Percentiles rank a stretch among this genome's conserved stretches.
Conservation (phyloP, 352 stramenopile genomes). For the Labyrinthula sp. region DNA sequence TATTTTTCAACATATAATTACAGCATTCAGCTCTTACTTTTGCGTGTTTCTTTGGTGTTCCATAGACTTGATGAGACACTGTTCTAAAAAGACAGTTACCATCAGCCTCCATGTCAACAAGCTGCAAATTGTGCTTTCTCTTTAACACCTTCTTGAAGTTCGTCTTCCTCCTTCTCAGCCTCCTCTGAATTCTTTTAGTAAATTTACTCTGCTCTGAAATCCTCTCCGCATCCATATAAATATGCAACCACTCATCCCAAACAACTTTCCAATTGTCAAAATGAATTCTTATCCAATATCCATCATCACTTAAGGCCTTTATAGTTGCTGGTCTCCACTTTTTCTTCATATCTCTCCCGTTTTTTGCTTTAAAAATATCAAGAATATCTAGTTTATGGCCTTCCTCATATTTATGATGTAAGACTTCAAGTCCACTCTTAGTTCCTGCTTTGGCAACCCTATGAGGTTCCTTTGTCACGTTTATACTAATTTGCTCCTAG, state of each 20-base stretch:
- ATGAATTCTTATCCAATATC: constrained; percentile 23
- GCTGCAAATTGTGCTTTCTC: constrained; percentile 37
- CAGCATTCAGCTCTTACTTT: constrained; percentile 65
- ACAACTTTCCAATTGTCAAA: constrained; percentile 11
- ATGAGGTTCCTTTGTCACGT: too few relatives aligned
- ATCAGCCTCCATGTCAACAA: constrained; percentile 60
- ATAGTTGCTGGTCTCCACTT: constrained; percentile 21
- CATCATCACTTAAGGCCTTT: not conserved
- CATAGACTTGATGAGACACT: constrained; percentile 84
- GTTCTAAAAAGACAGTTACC: constrained; percentile 92
- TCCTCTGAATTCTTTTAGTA: constrained; percentile 3
- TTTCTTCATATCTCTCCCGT: not conserved
- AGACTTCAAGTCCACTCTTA: constrained; percentile 4
- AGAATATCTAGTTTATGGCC: constrained; percentile 11
- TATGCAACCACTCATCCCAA: constrained; percentile 25
- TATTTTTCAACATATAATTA: constrained; percentile 80
- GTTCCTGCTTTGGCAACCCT: too few relatives aligned
- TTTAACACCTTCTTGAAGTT: constrained; percentile 23
- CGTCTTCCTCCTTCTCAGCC: not conserved
- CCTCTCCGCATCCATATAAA: constrained; percentile 15
- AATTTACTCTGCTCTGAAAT: constrained; percentile 6
- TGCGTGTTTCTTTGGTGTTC: constrained; percentile 58
- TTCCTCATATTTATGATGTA: constrained; percentile 15
- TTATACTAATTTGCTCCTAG: too few relatives aligned
- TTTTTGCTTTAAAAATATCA: constrained; percentile 10